phyloP scores from a whole-genome alignment of 2,329 filamentous ascomycete genomes.

The Sporothrix inflata region DNA sequence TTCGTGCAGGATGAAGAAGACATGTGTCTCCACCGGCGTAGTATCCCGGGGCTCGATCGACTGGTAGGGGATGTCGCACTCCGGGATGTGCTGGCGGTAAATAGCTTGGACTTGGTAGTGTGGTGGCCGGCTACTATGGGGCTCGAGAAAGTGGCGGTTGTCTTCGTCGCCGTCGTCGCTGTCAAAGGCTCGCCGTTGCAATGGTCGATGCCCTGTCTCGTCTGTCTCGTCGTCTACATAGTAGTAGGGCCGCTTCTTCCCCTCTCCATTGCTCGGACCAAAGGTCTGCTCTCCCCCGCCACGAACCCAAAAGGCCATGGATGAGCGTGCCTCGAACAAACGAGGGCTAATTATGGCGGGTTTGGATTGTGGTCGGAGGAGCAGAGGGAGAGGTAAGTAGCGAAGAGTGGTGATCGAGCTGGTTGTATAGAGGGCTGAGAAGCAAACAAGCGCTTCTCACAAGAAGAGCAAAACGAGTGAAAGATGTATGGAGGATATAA shows the following conservation, averaged over 20 bases:
- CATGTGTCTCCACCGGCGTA: conserved; percentile 5
- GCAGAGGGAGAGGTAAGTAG: neutral
- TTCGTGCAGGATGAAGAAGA: conserved; percentile 28
- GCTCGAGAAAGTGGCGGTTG: neutral
- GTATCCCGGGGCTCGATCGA: conserved; percentile 25
- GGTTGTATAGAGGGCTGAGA: neutral
- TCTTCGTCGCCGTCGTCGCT: neutral
- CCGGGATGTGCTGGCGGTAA: neutral
- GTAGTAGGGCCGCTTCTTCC: conserved; percentile 17
- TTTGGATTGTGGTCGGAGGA: conserved; percentile 22
- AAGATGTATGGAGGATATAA: conserved; percentile 11
- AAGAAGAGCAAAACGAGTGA: neutral
- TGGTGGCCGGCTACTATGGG: neutral
- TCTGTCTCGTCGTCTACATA: conserved; percentile 15
- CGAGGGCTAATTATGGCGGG: conserved; percentile 14
- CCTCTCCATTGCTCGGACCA: neutral
- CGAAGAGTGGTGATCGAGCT: neutral
- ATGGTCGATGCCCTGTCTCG: neutral
- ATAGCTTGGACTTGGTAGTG: neutral
- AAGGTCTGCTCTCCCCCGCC: conserved; percentile 25
- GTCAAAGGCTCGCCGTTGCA: neutral
- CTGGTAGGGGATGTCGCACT: conserved; percentile 28
- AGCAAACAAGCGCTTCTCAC: neutral
- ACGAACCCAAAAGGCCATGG: conserved; percentile 29
- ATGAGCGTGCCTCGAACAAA: neutral